Evolutionary conservation across 306 rosid species (phyloP), one percentile per base, ranked within the genome.

Genomic region (Vicia villosa): DNA sequence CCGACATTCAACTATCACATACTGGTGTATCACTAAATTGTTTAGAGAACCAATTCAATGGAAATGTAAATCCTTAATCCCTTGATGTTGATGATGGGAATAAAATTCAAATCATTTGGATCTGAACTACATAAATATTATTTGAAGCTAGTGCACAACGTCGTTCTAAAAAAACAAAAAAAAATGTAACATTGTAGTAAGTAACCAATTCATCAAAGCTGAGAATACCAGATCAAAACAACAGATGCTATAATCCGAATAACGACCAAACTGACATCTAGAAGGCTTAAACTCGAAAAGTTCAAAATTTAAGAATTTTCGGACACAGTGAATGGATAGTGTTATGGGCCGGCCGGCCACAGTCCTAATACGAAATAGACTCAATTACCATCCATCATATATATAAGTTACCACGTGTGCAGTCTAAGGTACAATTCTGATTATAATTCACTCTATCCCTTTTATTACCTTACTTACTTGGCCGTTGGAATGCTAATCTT

Each of bases 81-180:
- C 6, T 16, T 63, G 46, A 70, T 45, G 73, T 57, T 36, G 20
- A 72, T 65, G 65, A 37, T 17, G 55, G 2, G 17, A 47, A 72
- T 72, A 78, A 57, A 72, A 63, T 10, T 63, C 64, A 72, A 46
- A 71, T 56, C 37, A 63, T 11, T 43, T 24, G 38, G 20, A 77
- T 45, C 24, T 24, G 13, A 63, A 17, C 38, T 54, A 36, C 68
- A 55, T 42, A 20, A 63, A 63, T 63, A 70, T 54, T n/a, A 20
- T 45, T 43, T 74, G 26, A 69, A 49, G 58, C 17, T 36, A 55
- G 64, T 12, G 28, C 21, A 68, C 46, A 55, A 60, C 28, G 14
- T 51, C 30, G 43, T 51, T 20, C 4, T 69, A 3, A 30, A 42
- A 26, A 69, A 30, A 59, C 40, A 61, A 50, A 2, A 19, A 45